phyloP scores from a whole-genome alignment of 2,329 filamentous ascomycete species.

The Aureobasidium subglaciale region DNA sequence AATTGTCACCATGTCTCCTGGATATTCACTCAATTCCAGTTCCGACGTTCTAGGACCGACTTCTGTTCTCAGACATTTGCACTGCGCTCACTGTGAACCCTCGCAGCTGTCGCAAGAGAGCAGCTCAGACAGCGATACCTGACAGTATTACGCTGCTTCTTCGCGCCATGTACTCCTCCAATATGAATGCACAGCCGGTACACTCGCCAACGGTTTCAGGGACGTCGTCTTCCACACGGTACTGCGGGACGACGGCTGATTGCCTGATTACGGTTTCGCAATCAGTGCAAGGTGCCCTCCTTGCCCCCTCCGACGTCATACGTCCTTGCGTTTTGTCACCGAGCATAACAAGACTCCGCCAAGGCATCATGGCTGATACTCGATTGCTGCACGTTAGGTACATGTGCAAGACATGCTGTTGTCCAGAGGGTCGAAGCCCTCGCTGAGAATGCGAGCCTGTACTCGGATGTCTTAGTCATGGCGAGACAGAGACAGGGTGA shows the following conservation, averaged over 20 bases:
- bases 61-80: background rate
- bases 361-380: conserved; percentile 1
- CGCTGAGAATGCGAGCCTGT: background rate
- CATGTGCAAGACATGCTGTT: background rate
- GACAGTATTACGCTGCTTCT: background rate
- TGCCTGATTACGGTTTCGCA: conserved; percentile 13
- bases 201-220: conserved; percentile 10
- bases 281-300: conserved; percentile 8
- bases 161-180: conserved; percentile 12
- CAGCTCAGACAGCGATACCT: background rate
- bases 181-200: conserved; percentile 8
- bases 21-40: background rate
- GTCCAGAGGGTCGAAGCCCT: conserved; percentile 2
- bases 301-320: conserved; percentile 10
- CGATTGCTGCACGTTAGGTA: background rate
- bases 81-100: background rate
- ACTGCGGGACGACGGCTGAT: conserved; percentile 9
- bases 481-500: background rate
- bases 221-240: conserved; percentile 8
- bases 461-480: conserved; percentile 1
- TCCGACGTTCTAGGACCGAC: background rate
- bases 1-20: background rate
- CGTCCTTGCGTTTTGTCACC: background rate
- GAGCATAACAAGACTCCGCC: conserved; percentile 1
- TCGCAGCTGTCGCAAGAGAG: background rate